These are phyloP conservation scores for Acanthamoeba triangularis DNA, from an alignment of 208 protist species.

Conservation along the genomic window DNA sequence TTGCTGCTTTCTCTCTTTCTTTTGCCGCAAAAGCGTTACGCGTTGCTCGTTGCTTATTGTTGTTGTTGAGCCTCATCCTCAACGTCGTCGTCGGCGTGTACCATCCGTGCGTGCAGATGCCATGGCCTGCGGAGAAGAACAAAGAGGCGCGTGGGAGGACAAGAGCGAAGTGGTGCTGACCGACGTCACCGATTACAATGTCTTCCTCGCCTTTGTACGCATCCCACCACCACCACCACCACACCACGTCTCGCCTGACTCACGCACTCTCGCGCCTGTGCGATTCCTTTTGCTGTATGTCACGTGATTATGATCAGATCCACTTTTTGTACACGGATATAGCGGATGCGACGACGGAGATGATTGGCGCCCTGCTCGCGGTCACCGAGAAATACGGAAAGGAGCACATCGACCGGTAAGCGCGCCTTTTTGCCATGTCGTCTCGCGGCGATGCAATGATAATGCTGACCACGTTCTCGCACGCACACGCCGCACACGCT, in stretches of 20 bases:
- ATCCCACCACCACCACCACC: background rate
- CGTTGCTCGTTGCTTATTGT: too few relatives aligned
- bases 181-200: slow-evolving; percentile 24
- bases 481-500: too few relatives aligned
- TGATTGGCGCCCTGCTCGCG: slow-evolving; percentile 64
- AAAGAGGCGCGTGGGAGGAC: slow-evolving; percentile 29
- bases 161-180: slow-evolving; percentile 40
- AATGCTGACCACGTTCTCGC: background rate
- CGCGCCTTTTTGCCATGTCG: background rate
- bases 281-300: background rate
- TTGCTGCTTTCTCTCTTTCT: background rate
- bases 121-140: background rate
- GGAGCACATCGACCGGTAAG: slow-evolving; percentile 61
- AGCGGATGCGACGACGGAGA: slow-evolving; percentile 69
- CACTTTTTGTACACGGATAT: slow-evolving; percentile 72
- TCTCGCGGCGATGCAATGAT: too few relatives aligned
- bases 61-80: background rate
- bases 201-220: slow-evolving; percentile 66
- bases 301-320: slow-evolving; percentile 20
- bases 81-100: background rate
- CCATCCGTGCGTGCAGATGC: background rate
- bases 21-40: too few relatives aligned
- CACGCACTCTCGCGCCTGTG: too few relatives aligned
- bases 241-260: background rate
- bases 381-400: slow-evolving; percentile 37